Evolutionary conservation across 257 asterid genomes (phyloP).

Genomic region (Oldenlandia corymbosa): DNA sequence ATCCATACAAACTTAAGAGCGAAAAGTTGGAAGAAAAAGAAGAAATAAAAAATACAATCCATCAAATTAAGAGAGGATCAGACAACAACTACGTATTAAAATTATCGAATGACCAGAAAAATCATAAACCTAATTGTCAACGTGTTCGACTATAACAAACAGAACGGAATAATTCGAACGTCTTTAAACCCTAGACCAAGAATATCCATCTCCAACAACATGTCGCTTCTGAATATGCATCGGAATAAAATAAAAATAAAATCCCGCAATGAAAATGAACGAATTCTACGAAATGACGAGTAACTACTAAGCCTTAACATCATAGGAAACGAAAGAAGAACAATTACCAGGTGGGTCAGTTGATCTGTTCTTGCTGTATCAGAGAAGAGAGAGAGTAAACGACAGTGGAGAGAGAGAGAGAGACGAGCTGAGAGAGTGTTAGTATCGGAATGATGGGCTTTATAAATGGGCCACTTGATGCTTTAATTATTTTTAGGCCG

Average conservation of each 20-base stretch:
- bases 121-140: background rate
- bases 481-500: background rate
- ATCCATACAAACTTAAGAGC: too few relatives aligned
- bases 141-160: background rate
- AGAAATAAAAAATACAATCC: too few relatives aligned
- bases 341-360: conserved; percentile 5
- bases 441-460: background rate
- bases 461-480: background rate
- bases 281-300: background rate
- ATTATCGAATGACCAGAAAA: background rate
- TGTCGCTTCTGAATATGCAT: background rate
- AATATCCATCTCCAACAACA: background rate
- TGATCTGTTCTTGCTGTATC: conserved; percentile 3
- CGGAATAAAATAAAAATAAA: background rate
- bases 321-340: background rate
- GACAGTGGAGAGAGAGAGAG: conserved; percentile 4
- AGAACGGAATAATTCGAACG: background rate
- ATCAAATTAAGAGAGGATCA: conserved; percentile 1
- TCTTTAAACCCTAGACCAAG: conserved; percentile 7
- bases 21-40: too few relatives aligned
- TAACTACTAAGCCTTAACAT: background rate
- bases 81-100: background rate
- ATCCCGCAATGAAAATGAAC: background rate
- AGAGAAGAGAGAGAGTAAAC: conserved; percentile 1
- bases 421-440: background rate